Evolutionary conservation across 1,139 yeast species (phyloP).

Genomic region (Wickerhamomyces sp.): DNA sequence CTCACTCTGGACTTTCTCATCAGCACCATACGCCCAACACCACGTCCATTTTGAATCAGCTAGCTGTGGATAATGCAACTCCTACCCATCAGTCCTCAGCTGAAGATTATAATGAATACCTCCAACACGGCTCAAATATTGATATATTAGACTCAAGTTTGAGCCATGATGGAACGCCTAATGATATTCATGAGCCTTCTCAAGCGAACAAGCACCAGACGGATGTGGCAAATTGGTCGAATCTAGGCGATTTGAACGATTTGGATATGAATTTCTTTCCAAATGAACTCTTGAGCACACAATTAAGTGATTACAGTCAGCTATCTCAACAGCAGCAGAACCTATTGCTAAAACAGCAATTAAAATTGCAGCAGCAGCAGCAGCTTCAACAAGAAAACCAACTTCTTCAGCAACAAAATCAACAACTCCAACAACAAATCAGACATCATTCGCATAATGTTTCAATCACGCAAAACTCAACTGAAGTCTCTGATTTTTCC

Average conservation of each 20-base stretch:
- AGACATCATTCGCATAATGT: background rate
- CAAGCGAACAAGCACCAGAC: slow-evolving; percentile 1
- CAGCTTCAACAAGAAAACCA: background rate
- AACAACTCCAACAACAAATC: background rate
- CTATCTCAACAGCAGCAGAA: background rate
- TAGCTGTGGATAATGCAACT: background rate
- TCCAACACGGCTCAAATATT: slow-evolving; percentile 1
- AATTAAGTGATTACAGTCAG: background rate
- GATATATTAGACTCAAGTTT: slow-evolving; percentile 7
- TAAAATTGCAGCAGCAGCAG: background rate
- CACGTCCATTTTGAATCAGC: too few relatives aligned
- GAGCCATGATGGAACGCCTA: background rate
- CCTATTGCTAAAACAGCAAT: background rate
- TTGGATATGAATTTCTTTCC: slow-evolving; percentile 17
- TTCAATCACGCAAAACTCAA: slow-evolving; percentile 1
- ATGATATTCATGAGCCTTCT: background rate
- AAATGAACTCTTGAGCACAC: slow-evolving; percentile 2
- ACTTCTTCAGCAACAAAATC: slow-evolving; percentile 1
- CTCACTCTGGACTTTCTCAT: background rate
- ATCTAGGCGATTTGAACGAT: slow-evolving; percentile 18
- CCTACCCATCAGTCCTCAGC: background rate
- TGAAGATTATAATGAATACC: slow-evolving; percentile 3
- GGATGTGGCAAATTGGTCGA: slow-evolving; percentile 11
- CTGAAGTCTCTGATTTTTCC: slow-evolving; percentile 1
- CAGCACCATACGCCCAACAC: background rate